phyloP scores from a whole-genome alignment of 2,329 filamentous ascomycete species.

The Ilyonectria robusta region DNA sequence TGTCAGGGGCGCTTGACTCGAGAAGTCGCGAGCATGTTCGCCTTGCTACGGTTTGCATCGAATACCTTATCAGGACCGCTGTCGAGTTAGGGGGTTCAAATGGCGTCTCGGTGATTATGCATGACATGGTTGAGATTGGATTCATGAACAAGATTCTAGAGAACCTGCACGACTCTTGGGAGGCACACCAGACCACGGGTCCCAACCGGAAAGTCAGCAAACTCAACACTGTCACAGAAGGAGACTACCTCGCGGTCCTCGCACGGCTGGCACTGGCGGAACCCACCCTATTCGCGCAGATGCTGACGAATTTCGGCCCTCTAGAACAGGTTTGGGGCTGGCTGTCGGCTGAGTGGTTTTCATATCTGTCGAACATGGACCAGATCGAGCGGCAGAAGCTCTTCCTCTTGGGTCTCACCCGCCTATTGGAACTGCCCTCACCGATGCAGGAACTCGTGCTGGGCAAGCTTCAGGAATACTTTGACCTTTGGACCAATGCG shows the following conservation, averaged over 20 bases:
- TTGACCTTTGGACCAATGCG: conserved; percentile 82
- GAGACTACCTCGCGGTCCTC: conserved; percentile 88
- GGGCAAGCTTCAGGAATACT: conserved; percentile 77
- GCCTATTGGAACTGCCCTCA: conserved; percentile 75
- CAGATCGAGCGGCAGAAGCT: conserved; percentile 78
- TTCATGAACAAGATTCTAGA: conserved; percentile 76
- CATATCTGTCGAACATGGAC: conserved; percentile 77
- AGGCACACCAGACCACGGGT: conserved; percentile 85
- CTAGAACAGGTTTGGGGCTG: conserved; percentile 70
- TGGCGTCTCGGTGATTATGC: conserved; percentile 74
- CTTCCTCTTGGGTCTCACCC: conserved; percentile 79
- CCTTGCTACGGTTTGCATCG: conserved; percentile 72
- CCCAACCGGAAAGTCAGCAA: conserved; percentile 79
- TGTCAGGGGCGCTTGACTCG: conserved; percentile 65
- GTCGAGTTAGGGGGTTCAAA: conserved; percentile 72
- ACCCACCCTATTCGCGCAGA: conserved; percentile 75
- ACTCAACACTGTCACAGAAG: conserved; percentile 82
- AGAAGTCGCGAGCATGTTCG: conserved; percentile 71
- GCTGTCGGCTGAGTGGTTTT: conserved; percentile 77
- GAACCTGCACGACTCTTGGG: conserved; percentile 77
- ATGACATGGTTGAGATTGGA: conserved; percentile 74
- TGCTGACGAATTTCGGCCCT: conserved; percentile 63
- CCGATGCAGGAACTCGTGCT: conserved; percentile 72
- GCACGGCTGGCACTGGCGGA: conserved; percentile 83
- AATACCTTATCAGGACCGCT: conserved; percentile 75